Evolutionary conservation across 2,329 filamentous ascomycete species (phyloP).

Genomic region (Chalaropsis thielavioides): DNA sequence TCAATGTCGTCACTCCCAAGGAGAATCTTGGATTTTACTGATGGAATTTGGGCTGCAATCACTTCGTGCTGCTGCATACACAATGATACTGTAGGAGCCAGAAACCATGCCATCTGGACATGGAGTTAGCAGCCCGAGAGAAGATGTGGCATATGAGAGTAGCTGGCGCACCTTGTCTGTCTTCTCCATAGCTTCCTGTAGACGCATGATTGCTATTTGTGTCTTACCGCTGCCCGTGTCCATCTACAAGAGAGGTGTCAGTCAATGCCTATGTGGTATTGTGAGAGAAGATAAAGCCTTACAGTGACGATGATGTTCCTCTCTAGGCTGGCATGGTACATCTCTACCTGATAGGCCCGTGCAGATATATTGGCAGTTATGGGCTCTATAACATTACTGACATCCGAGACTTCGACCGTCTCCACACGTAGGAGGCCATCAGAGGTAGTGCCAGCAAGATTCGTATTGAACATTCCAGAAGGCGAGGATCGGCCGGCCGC

Average conservation of each 20-base stretch:
- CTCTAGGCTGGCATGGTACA: constrained; percentile 54
- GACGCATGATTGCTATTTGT: constrained; percentile 36
- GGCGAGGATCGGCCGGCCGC: not conserved
- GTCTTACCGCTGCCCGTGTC: constrained; percentile 70
- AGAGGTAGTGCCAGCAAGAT: not conserved
- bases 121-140: constrained; percentile 19
- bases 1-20: constrained; percentile 56
- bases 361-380: constrained; percentile 26
- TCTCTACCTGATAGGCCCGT: constrained; percentile 59
- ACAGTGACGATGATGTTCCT: constrained; percentile 60
- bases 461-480: too few species aligned
- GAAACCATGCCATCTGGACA: constrained; percentile 53
- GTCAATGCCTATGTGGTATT: not conserved
- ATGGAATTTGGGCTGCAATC: constrained; percentile 44
- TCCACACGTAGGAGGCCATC: not conserved
- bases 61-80: constrained; percentile 51
- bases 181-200: constrained; percentile 4
- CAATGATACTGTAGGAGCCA: constrained; percentile 54
- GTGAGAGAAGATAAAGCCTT: constrained; percentile 23
- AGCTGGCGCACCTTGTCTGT: not conserved
- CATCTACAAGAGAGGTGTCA: constrained; percentile 42
- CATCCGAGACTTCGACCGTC: not conserved
- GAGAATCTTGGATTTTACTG: constrained; percentile 45
- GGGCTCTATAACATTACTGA: not conserved
- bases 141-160: not conserved